Evolutionary conservation across 2,329 filamentous ascomycete species (phyloP).

Genomic region (Tolypocladium tundrense): DNA sequence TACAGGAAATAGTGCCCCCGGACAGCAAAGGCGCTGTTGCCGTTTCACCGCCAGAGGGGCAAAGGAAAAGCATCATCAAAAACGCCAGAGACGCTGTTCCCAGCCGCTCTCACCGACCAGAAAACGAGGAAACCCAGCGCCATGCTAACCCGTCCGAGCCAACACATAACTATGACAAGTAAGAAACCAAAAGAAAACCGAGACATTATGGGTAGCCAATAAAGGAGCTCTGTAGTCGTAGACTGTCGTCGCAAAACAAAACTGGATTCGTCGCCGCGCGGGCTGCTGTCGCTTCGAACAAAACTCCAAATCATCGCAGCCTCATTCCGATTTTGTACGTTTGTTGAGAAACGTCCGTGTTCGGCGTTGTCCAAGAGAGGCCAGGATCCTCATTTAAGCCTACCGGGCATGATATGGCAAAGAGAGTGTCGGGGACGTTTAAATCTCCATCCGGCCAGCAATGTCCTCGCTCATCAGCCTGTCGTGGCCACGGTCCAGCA

Average conservation of each 20-base stretch:
- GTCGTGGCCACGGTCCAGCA: conserved; percentile 31
- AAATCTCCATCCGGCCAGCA: conserved; percentile 53
- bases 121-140: conserved; percentile 16
- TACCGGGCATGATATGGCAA: not conserved
- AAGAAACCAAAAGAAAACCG: not conserved
- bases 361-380: not conserved
- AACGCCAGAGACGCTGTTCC: conserved; percentile 12
- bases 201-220: not conserved
- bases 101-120: conserved; percentile 29
- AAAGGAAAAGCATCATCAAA: conserved; percentile 1
- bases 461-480: conserved; percentile 54
- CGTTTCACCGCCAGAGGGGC: not conserved
- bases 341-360: not conserved
- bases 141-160: conserved; percentile 10
- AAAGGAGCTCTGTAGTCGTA: not conserved
- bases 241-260: not conserved
- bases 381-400: not conserved
- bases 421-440: conserved; percentile 9
- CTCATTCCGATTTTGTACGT: not conserved
- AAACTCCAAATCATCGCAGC: not conserved
- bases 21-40: not conserved
- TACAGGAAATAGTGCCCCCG: not conserved
- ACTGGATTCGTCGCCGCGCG: not conserved
- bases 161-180: conserved; percentile 6
- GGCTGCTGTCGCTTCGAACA: not conserved